A percentile compares a stretch with the other conserved stretches of the same genome.
Evolutionary conservation across 1,139 yeast genomes (phyloP).

Genomic region (Yamadazyma mexicana): DNA sequence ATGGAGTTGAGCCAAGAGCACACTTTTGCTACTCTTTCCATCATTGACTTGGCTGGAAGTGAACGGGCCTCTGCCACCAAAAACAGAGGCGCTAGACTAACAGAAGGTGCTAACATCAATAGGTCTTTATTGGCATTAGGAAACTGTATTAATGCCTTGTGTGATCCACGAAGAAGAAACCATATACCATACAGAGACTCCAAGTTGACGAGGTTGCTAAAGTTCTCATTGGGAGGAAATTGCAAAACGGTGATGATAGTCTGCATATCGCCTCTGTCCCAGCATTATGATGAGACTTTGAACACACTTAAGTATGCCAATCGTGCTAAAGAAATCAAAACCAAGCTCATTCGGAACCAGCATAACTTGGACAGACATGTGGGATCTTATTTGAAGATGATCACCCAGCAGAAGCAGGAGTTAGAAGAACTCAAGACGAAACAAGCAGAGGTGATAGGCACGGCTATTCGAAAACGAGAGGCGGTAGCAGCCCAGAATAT

Average conservation of each 20-base stretch:
- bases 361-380: conserved; percentile 83
- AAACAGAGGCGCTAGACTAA: conserved; percentile 74
- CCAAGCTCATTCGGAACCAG: conserved; percentile 73
- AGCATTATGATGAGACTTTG: conserved; percentile 87
- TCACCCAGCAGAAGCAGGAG: conserved; percentile 77
- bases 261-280: conserved; percentile 82
- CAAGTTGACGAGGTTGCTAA: conserved; percentile 78
- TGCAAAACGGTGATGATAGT: conserved; percentile 96
- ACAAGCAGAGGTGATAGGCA: conserved; percentile 45
- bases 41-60: conserved; percentile 92
- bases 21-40: conserved; percentile 75
- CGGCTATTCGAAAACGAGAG: conserved; percentile 30
- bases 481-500: conserved; percentile 34
- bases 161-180: conserved; percentile 64
- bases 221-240: conserved; percentile 91
- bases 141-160: conserved; percentile 88
- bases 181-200: conserved; percentile 93
- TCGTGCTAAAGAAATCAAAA: conserved; percentile 86
- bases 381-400: conserved; percentile 82
- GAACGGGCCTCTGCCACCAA: conserved; percentile 90
- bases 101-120: conserved; percentile 93
- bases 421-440: conserved; percentile 67
- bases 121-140: conserved; percentile 86
- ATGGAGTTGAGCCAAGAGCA: conserved; percentile 68
- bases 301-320: conserved; percentile 90